These are phyloP conservation scores for Diaporthe amygdali DNA, from an alignment of 2,329 filamentous ascomycete species.

Conservation along the genomic window DNA sequence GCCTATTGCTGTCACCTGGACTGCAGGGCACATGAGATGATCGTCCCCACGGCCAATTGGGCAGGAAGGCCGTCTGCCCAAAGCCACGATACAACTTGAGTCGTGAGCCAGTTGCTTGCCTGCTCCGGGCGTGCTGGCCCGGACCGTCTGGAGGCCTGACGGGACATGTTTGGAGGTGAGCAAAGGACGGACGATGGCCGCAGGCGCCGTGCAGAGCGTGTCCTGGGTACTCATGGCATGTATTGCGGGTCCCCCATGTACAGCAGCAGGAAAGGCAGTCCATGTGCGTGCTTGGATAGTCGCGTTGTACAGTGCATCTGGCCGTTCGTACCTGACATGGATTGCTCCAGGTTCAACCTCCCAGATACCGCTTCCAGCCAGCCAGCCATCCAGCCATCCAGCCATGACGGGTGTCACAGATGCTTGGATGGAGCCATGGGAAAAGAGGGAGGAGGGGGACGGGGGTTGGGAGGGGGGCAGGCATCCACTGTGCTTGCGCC, in stretches of 20 bases:
- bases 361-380: not conserved
- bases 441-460: not conserved
- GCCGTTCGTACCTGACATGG: constrained; percentile 25
- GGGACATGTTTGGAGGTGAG: not conserved
- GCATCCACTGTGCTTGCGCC: not conserved
- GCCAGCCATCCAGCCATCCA: constrained; percentile 13
- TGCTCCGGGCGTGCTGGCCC: not conserved
- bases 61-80: constrained; percentile 12
- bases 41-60: constrained; percentile 21
- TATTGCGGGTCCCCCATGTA: not conserved
- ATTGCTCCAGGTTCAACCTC: constrained; percentile 7
- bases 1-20: constrained; percentile 22
- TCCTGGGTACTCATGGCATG: not conserved
- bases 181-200: constrained; percentile 19
- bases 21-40: constrained; percentile 17
- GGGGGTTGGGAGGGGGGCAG: not conserved
- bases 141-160: not conserved
- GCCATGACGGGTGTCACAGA: constrained; percentile 1
- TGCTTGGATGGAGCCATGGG: not conserved
- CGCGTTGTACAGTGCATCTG: constrained; percentile 16
- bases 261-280: not conserved
- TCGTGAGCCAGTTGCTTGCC: constrained; percentile 8
- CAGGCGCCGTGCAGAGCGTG: not conserved
- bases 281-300: not conserved
- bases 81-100: constrained; percentile 15